A percentile compares a stretch with the other conserved stretches of the same genome.
phyloP scores from a whole-genome alignment of 352 stramenopile species.

The Phytopythium helicoides region DNA sequence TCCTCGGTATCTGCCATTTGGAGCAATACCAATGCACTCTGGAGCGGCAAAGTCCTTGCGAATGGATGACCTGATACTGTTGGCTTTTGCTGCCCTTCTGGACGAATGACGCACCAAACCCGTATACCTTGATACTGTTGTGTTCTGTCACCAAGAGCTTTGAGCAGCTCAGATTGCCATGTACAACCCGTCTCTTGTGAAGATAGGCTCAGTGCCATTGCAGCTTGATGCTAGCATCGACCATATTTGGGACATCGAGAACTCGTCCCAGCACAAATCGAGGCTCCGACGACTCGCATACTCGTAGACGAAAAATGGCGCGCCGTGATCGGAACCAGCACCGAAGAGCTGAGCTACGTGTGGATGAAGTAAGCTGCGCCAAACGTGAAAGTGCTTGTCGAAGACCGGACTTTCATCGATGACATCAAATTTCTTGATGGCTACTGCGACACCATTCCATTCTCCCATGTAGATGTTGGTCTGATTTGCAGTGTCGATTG shows the following conservation, averaged over 20 bases:
- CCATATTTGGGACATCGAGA: constrained; percentile 9
- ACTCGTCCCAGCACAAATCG: constrained; percentile 16
- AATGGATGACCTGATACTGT: constrained; percentile 8
- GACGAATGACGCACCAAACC: constrained; percentile 29
- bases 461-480: constrained; percentile 13
- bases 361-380: constrained; percentile 18
- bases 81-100: constrained; percentile 18
- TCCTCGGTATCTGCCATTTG: not conserved
- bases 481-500: constrained; percentile 7
- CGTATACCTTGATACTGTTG: constrained; percentile 25
- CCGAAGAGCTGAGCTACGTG: constrained; percentile 27
- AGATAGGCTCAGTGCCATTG: constrained; percentile 17
- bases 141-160: constrained; percentile 30
- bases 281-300: constrained; percentile 15
- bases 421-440: constrained; percentile 20
- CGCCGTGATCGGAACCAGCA: constrained; percentile 12
- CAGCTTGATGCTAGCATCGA: constrained; percentile 10
- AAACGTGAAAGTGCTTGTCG: constrained; percentile 23
- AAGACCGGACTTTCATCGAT: constrained; percentile 20
- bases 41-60: constrained; percentile 22
- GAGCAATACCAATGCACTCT: constrained; percentile 15
- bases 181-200: constrained; percentile 25
- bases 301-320: constrained; percentile 32
- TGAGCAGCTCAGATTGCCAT: constrained; percentile 36
- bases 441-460: constrained; percentile 21